These are phyloP conservation scores for Clonostachys sp. DNA, from an alignment of 2,329 filamentous ascomycete genomes.

Conservation along the genomic window DNA sequence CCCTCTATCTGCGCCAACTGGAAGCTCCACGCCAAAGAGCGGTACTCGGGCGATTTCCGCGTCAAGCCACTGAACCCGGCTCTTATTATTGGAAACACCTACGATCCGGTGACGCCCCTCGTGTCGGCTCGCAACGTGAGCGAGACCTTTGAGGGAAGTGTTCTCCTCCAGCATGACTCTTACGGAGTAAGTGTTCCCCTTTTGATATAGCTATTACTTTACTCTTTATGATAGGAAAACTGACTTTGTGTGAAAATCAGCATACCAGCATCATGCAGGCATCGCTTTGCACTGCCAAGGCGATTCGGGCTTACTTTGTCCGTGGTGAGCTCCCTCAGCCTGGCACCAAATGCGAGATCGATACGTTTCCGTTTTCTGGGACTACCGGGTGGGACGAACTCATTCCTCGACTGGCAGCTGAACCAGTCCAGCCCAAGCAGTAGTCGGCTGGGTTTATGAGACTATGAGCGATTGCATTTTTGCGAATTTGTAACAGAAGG, in stretches of 20 bases:
- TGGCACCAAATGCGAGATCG: slow-evolving; percentile 7
- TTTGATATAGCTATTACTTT: neutral
- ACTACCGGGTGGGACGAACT: slow-evolving; percentile 8
- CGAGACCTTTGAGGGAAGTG: slow-evolving; percentile 28
- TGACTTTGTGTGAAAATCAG: neutral
- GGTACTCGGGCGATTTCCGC: slow-evolving; percentile 10
- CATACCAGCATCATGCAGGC: slow-evolving; percentile 8
- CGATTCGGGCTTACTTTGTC: slow-evolving; percentile 7
- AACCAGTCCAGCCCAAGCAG: too few relatives aligned
- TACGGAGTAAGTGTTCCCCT: slow-evolving; percentile 29
- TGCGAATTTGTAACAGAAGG: too few relatives aligned
- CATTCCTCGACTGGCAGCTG: neutral
- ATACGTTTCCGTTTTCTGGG: slow-evolving; percentile 5
- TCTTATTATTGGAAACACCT: slow-evolving; percentile 28
- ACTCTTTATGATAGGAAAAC: neutral
- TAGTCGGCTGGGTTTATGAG: too few relatives aligned
- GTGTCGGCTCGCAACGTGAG: slow-evolving; percentile 27
- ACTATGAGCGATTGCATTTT: too few relatives aligned
- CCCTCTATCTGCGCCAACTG: slow-evolving; percentile 1
- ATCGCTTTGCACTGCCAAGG: slow-evolving; percentile 7
- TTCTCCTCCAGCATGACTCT: slow-evolving; percentile 34
- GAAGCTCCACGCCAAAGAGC: slow-evolving; percentile 5
- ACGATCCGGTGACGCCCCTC: slow-evolving; percentile 34
- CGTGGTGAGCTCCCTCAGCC: slow-evolving; percentile 7
- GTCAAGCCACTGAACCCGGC: slow-evolving; percentile 26